Percentiles rank a stretch among this genome's conserved stretches.
Conservation (phyloP, 257 asterid genomes). For the Solanum tacnaense region DNA sequence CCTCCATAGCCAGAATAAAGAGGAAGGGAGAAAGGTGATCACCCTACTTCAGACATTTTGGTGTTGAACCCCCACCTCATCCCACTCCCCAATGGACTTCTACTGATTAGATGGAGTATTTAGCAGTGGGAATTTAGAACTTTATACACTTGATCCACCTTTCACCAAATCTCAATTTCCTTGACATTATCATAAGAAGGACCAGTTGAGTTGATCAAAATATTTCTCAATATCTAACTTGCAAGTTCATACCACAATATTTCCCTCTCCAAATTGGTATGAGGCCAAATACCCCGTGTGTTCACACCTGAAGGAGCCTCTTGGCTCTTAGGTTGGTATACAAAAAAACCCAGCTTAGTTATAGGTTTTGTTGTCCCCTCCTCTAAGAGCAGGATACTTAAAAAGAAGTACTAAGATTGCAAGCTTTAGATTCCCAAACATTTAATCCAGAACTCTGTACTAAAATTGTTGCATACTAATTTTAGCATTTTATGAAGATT, state of each 20-base stretch:
- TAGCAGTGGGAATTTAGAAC: neutral
- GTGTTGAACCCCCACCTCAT: neutral
- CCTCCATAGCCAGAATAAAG: neutral
- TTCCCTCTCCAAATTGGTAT: neutral
- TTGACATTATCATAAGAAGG: neutral
- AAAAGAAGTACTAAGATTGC: neutral
- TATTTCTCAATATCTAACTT: neutral
- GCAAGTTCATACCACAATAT: neutral
- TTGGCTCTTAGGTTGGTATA: neutral
- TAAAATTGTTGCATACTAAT: neutral
- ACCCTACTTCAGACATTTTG: neutral
- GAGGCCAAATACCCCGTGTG: neutral
- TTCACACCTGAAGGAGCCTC: neutral
- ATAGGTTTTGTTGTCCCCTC: neutral
- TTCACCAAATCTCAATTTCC: neutral
- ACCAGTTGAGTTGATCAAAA: neutral
- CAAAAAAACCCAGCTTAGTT: neutral
- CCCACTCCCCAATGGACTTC: neutral
- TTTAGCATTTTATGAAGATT: neutral
- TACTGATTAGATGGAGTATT: neutral
- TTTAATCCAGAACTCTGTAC: neutral
- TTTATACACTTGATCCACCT: neutral
- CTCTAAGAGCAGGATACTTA: neutral
- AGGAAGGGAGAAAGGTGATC: neutral
- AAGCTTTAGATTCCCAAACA: neutral